Evolutionary conservation across 257 asterid genomes (phyloP).

Genomic region (Vinca minor): DNA sequence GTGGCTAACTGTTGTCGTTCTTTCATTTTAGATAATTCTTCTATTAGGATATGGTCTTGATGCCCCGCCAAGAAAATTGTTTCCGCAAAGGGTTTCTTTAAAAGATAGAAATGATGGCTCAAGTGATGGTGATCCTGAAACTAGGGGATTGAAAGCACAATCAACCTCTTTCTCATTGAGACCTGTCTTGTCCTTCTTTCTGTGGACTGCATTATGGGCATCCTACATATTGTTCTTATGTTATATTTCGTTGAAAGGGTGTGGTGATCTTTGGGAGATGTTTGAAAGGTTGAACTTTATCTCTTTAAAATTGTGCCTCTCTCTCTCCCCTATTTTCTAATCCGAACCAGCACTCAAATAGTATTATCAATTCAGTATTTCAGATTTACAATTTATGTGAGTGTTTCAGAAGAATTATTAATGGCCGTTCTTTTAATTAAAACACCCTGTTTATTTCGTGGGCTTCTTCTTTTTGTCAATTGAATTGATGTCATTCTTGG

Average conservation of each 20-base stretch:
- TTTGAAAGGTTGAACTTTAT: constrained; percentile 50
- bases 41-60: constrained; percentile 79
- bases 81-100: constrained; percentile 29
- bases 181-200: constrained; percentile 47
- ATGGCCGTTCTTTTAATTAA: not conserved
- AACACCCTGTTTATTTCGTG: not conserved
- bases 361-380: not conserved
- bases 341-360: not conserved
- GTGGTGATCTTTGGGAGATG: constrained; percentile 80
- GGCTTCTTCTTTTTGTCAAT: not conserved
- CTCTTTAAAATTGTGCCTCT: not conserved
- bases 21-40: constrained; percentile 50
- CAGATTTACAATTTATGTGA: not conserved
- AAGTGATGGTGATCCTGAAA: constrained; percentile 21
- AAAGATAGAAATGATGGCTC: constrained; percentile 34
- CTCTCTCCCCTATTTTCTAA: constrained; percentile 5
- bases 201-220: constrained; percentile 72
- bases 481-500: not conserved
- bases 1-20: not conserved
- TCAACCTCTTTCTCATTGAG: constrained; percentile 38
- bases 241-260: constrained; percentile 55
- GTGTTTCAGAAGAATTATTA: not conserved
- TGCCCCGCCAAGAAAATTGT: constrained; percentile 71
- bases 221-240: constrained; percentile 53
- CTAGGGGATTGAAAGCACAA: constrained; percentile 23